A percentile compares a stretch with the other conserved stretches of the same genome.
Conservation (phyloP, 2,329 filamentous ascomycete genomes). For the Fusarium foetens region DNA sequence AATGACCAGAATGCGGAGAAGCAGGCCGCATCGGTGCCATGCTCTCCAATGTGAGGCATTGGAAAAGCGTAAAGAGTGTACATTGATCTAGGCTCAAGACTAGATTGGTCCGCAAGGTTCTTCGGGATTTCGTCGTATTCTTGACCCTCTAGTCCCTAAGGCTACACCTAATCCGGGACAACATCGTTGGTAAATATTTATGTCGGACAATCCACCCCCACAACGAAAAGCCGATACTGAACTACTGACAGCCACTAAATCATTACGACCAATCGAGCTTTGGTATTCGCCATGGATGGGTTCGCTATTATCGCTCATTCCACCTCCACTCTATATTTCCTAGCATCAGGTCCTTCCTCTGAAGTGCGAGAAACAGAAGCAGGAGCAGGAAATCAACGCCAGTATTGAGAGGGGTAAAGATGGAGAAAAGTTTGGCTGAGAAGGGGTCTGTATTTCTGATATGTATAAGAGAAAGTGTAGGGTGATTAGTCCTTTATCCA, state of each 20-base stretch:
- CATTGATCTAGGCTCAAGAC: not conserved
- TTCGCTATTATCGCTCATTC: rapidly evolving
- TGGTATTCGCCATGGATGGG: not conserved
- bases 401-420: rapidly evolving
- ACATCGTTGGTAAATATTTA: rapidly evolving
- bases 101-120: not conserved
- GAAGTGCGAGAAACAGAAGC: not conserved
- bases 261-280: rapidly evolving
- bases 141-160: not conserved
- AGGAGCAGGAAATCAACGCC: rapidly evolving
- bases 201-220: not conserved
- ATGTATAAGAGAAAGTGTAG: not conserved
- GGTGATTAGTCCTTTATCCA: rapidly evolving
- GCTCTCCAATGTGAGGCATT: not conserved
- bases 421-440: rapidly evolving
- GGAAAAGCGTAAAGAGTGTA: not conserved
- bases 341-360: rapidly evolving
- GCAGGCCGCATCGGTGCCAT: not conserved
- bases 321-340: not conserved
- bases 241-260: not conserved
- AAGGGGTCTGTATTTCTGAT: not conserved
- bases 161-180: not conserved
- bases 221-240: not conserved
- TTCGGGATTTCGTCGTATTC: not conserved
- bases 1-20: not conserved